phyloP scores from a whole-genome alignment of 208 protist species.

The Porcisia deanei region DNA sequence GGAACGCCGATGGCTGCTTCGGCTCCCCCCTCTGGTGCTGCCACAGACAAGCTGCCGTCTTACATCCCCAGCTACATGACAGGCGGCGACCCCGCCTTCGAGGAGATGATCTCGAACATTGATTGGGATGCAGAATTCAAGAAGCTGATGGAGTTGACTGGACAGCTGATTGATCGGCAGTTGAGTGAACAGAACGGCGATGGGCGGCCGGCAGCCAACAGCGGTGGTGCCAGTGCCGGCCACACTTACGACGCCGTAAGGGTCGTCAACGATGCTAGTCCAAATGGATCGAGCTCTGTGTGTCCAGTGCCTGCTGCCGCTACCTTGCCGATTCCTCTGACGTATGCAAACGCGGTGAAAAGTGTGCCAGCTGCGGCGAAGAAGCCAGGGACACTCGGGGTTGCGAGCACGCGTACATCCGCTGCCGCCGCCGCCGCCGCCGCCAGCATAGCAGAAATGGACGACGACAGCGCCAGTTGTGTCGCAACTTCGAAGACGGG shows the following conservation, averaged over 20 bases:
- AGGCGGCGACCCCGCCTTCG: slow-evolving; percentile 21
- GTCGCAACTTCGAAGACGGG: slow-evolving; percentile 34
- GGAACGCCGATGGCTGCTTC: slow-evolving; percentile 5
- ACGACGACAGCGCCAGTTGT: slow-evolving; percentile 27
- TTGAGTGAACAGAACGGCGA: slow-evolving; percentile 43
- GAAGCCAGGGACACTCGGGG: slow-evolving; percentile 33
- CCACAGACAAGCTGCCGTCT: slow-evolving; percentile 7
- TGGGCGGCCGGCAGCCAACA: slow-evolving; percentile 12
- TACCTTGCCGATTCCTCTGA: slow-evolving; percentile 28
- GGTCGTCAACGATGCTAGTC: not conserved
- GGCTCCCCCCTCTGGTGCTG: not conserved
- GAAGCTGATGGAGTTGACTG: slow-evolving; percentile 73
- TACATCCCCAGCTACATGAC: slow-evolving; percentile 41
- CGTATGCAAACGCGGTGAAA: slow-evolving; percentile 45
- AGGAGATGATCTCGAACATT: slow-evolving; percentile 29
- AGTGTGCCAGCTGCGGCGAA: slow-evolving; percentile 13
- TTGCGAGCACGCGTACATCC: slow-evolving; percentile 18
- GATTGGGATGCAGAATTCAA: slow-evolving; percentile 79
- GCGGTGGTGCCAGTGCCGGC: slow-evolving; percentile 3
- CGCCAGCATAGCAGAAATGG: slow-evolving; percentile 2
- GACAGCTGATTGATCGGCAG: slow-evolving; percentile 66
- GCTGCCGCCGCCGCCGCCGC: slow-evolving; percentile 18
- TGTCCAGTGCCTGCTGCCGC: slow-evolving; percentile 2
- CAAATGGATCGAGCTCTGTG: not conserved
- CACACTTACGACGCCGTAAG: not conserved